These are phyloP conservation scores for Phytophthora ohioensis DNA, from an alignment of 352 stramenopile species.

Conservation along the genomic window DNA sequence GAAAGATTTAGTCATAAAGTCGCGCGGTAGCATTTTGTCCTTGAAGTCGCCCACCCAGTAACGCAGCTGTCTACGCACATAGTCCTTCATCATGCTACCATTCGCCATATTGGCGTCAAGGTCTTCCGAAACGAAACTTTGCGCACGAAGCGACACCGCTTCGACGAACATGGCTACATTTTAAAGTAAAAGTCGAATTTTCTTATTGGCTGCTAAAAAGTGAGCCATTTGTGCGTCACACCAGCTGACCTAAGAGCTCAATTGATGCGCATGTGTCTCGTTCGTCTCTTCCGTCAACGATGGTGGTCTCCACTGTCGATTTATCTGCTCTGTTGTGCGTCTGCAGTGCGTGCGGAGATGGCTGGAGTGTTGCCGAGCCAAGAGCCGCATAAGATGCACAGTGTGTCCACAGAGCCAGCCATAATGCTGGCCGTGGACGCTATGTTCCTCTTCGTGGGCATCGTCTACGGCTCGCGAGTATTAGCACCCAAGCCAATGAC, in stretches of 20 bases:
- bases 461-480: constrained; percentile 60
- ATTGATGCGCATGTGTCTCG: constrained; percentile 16
- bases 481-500: constrained; percentile 70
- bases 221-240: constrained; percentile 10
- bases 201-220: constrained; percentile 1
- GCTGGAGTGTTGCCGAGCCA: constrained; percentile 11
- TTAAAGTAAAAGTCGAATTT: constrained; percentile 10
- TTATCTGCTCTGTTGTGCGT: constrained; percentile 5
- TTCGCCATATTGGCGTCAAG: constrained; percentile 24
- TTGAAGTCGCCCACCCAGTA: constrained; percentile 76
- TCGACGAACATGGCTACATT: constrained; percentile 27
- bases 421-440: constrained; percentile 44
- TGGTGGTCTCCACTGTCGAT: background rate
- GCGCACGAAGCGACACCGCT: constrained; percentile 1
- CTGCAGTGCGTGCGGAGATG: constrained; percentile 17
- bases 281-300: constrained; percentile 33
- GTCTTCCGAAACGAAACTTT: constrained; percentile 15
- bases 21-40: constrained; percentile 64
- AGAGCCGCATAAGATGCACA: constrained; percentile 13
- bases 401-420: constrained; percentile 31
- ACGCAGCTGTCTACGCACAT: constrained; percentile 67
- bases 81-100: constrained; percentile 70
- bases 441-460: constrained; percentile 62
- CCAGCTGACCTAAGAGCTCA: background rate
- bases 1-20: constrained; percentile 63